Percentiles rank a stretch among this genome's conserved stretches.
Conservation (phyloP, 2,329 filamentous ascomycete species). For the Septoria petroselini region DNA sequence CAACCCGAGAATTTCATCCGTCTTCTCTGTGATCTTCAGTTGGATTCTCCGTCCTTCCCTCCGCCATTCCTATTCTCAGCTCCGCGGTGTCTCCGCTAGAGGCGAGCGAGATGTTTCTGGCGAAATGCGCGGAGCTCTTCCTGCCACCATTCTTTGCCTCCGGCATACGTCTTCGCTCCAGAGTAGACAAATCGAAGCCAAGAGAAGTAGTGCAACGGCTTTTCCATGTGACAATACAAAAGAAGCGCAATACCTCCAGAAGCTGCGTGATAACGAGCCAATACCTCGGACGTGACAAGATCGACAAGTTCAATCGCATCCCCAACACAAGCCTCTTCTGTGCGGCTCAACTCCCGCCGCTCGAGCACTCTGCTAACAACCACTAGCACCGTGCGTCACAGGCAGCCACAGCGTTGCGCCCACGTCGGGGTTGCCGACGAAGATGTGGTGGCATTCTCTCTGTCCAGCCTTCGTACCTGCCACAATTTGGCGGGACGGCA, state of each 20-base stretch:
- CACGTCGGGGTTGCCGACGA: constrained; percentile 2
- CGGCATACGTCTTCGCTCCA: background rate
- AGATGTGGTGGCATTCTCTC: constrained; percentile 8
- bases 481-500: background rate
- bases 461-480: constrained; percentile 8
- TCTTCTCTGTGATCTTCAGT: too few relatives aligned
- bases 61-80: too few relatives aligned
- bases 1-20: too few relatives aligned
- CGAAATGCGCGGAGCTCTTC: background rate
- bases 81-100: background rate
- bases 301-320: background rate
- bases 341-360: background rate
- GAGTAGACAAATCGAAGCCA: constrained; percentile 7
- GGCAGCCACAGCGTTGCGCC: constrained; percentile 8
- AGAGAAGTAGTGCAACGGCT: constrained; percentile 2
- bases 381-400: background rate
- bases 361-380: background rate
- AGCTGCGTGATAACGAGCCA: background rate
- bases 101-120: background rate
- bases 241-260: background rate
- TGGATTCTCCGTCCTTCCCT: too few relatives aligned
- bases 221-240: background rate
- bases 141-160: background rate
- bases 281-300: background rate
- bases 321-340: too few relatives aligned